A percentile compares a stretch with the other conserved stretches of the same genome.
These are phyloP conservation scores for Penicillium janthinellum DNA, from an alignment of 2,329 filamentous ascomycete species.

Conservation along the genomic window DNA sequence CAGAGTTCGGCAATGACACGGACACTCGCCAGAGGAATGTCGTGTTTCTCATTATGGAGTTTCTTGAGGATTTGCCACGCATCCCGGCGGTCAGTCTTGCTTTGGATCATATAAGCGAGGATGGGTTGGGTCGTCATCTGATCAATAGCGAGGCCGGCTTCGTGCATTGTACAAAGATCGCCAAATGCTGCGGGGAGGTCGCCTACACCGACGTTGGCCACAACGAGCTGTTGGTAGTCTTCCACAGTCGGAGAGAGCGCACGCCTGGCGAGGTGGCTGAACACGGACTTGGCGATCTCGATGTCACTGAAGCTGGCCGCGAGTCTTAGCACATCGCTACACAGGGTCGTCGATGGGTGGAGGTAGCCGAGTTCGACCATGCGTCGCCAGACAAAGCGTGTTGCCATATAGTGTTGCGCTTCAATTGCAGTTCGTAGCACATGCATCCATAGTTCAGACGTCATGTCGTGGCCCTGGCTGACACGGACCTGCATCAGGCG, in stretches of 20 bases:
- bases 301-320: slow-evolving; percentile 70
- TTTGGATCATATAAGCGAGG: slow-evolving; percentile 56
- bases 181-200: slow-evolving; percentile 69
- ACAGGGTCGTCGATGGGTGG: slow-evolving; percentile 64
- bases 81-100: slow-evolving; percentile 50
- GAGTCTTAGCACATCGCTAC: slow-evolving; percentile 69
- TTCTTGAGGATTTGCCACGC: slow-evolving; percentile 61
- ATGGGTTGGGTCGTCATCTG: slow-evolving; percentile 65
- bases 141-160: slow-evolving; percentile 61
- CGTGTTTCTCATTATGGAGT: slow-evolving; percentile 53
- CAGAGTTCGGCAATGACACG: slow-evolving; percentile 55
- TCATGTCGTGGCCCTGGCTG: slow-evolving; percentile 50
- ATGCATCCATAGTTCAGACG: slow-evolving; percentile 65
- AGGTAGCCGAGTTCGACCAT: slow-evolving; percentile 62
- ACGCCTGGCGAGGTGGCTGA: slow-evolving; percentile 64
- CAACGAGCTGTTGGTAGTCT: slow-evolving; percentile 79
- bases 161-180: slow-evolving; percentile 72
- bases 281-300: slow-evolving; percentile 68
- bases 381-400: slow-evolving; percentile 70
- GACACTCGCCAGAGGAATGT: slow-evolving; percentile 53
- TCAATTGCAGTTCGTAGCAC: slow-evolving; percentile 75
- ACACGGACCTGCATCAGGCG: slow-evolving; percentile 64
- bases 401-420: slow-evolving; percentile 63
- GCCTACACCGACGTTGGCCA: slow-evolving; percentile 63
- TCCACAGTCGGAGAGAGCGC: slow-evolving; percentile 59